Base-by-base conservation (phyloP, 805 yeast species). In the Wickerhamiella spandovensis region DNA sequence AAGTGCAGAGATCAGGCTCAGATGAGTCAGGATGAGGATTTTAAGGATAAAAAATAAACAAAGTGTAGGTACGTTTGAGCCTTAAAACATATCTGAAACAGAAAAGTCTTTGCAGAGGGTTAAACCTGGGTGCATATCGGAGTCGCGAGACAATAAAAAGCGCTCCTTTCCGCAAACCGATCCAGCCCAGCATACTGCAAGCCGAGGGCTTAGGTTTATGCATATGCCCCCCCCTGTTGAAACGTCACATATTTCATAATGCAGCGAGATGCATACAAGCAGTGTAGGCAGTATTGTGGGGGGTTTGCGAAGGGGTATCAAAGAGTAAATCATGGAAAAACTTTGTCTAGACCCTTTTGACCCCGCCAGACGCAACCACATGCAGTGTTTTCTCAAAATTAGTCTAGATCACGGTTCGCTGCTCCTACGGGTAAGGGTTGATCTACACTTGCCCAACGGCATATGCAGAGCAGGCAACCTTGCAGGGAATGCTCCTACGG, bases 391-490 rank as follows among this genome's bases (percentile, higher is more conserved):
- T 28, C 15, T 12, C 32, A 28, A 28, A n/a, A 28, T 15, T 9
- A 28, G 12, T 28, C 32, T 28, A 28, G 32, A 28, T 28, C 32
- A 12, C 32, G 32, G 32, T 9, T 28, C 32, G 12, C 32, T 9
- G 32, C 32, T 9, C 32, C 12, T 28, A 13, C 3, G 39, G 39
- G 39, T 35, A 2, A 35, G 39, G 39, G 20, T n/a, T 15, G 39
- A 35, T 35, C 39, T 35, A 35, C 39, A 35, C 39, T 35, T 35
- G 39, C 39, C 39, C 39, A 35, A 35, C 39, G 39, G 39, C 39
- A 35, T 35, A 35, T 35, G 39, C 39, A n/a, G 39, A 17, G 39
- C 20, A n/a, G 39, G 18, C 39, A 35, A 35, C 39, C 39, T 35
- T 35, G 39, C 39, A 35, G 39, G 39, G 39, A 35, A 35, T 35